phyloP scores from a whole-genome alignment of 1,139 yeast species.

The Arxiozyma heterogenica region DNA sequence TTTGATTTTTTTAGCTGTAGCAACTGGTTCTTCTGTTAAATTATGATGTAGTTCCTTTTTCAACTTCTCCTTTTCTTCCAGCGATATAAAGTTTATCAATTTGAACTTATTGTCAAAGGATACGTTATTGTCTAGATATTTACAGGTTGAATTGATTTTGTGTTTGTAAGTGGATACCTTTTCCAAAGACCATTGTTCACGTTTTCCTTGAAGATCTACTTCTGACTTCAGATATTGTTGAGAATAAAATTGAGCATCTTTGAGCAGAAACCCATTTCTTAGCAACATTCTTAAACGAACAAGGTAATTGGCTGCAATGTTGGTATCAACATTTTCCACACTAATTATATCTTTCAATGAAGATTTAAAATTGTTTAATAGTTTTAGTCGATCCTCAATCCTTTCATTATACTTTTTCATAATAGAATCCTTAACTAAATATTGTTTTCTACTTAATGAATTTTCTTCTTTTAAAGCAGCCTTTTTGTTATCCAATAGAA shows the following conservation, averaged over 20 bases:
- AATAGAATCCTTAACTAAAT: conserved; percentile 45
- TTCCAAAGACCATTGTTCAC: conserved; percentile 34
- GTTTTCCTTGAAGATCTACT: conserved; percentile 36
- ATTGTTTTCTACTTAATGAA: conserved; percentile 42
- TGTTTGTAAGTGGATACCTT: conserved; percentile 21
- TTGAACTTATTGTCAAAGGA: conserved; percentile 36
- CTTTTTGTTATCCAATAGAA: conserved; percentile 41
- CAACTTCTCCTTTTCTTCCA: conserved; percentile 32
- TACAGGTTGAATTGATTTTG: conserved; percentile 12
- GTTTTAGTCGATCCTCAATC: conserved; percentile 33
- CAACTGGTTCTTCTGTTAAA: background rate
- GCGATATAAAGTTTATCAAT: conserved; percentile 32
- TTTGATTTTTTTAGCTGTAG: background rate
- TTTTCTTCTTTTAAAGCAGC: conserved; percentile 49
- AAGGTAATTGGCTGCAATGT: conserved; percentile 46
- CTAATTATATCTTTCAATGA: conserved; percentile 26
- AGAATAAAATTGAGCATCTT: conserved; percentile 52
- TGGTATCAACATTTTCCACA: conserved; percentile 28
- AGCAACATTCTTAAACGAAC: conserved; percentile 41
- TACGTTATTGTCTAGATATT: conserved; percentile 15
- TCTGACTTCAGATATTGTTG: conserved; percentile 45
- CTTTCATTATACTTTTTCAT: conserved; percentile 35
- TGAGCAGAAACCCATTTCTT: conserved; percentile 41
- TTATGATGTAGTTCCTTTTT: conserved; percentile 24
- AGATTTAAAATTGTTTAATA: conserved; percentile 24